Base-by-base conservation (phyloP, 1,284 basidiomycete genomes). In the Thecaphora thlaspeos region DNA sequence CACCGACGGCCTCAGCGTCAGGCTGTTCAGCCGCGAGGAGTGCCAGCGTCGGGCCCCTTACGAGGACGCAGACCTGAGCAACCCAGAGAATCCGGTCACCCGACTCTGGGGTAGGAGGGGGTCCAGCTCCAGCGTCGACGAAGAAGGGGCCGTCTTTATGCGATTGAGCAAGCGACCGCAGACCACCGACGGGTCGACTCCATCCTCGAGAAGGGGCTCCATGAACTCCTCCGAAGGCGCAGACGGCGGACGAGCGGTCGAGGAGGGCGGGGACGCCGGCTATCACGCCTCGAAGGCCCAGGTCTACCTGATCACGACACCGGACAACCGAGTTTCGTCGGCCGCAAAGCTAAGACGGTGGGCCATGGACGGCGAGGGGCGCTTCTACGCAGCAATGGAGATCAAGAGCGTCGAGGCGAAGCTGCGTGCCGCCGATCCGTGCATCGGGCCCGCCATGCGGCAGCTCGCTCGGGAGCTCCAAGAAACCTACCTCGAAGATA, bases 301-400 rank as follows among this genome's bases (percentile, higher is more conserved):
- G 26, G 54, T 66, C 21, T 76, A 72, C 49, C 70, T 76, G 17
- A 75, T 76, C 54, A 76, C 74, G 14, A 76, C 74, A 21, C 74
- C 74, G 0, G 74, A 76, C 57, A 76, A 76, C 34, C 73, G 74
- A 28, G 74, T 76, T 15, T 75, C 73, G 8, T 73, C 71, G 2
- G 73, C 74, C 0, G 74, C 74, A 28, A 76, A 76, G 52, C 50
- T 75, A 41, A 50, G 74, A 3, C 47, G 74, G 21, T 76, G 74
- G 74, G 74, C 74, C 8, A 76, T 76, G 74, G 74, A 76, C 45
- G 55, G 64, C 23, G 43, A 51, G 3, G 74, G 74, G 23, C 52
- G 64, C 50, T 76, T 76, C 48, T 76, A 73, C 41, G 74, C 74
- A 3, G 74, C 74, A 24, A 75, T 76, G 74, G 74, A 76, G 50